These are phyloP conservation scores for Fragaria vesca DNA, from an alignment of 306 rosid species.

Conservation along the genomic window DNA sequence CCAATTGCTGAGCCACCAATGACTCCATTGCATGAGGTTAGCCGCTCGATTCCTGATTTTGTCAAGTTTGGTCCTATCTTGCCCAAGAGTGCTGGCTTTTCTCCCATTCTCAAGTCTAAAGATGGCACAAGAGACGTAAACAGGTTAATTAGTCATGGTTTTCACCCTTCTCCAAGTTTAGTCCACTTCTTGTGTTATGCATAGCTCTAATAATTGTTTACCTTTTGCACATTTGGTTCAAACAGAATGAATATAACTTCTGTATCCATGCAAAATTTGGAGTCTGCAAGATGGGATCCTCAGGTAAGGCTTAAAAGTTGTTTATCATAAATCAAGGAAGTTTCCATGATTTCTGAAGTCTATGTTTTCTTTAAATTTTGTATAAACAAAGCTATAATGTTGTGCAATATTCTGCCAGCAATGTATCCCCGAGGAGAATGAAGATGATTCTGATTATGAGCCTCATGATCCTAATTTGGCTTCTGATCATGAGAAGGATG, in stretches of 20 bases:
- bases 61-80: constrained; percentile 92
- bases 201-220: constrained; percentile 15
- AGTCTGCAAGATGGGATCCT: constrained; percentile 46
- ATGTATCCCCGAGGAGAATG: constrained; percentile 52
- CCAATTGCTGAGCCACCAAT: constrained; percentile 97
- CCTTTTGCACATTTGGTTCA: constrained; percentile 32
- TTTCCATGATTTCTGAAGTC: not conserved
- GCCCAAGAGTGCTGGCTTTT: constrained; percentile 88
- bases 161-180: not conserved
- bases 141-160: constrained; percentile 39
- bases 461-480: constrained; percentile 43
- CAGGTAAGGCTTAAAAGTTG: constrained; percentile 42
- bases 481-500: constrained; percentile 44
- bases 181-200: constrained; percentile 15
- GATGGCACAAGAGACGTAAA: constrained; percentile 45
- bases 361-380: constrained; percentile 13
- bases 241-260: constrained; percentile 47
- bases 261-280: constrained; percentile 31
- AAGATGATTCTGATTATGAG: constrained; percentile 55
- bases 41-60: constrained; percentile 76
- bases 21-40: constrained; percentile 93
- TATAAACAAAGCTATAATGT: constrained; percentile 14
- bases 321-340: not conserved
- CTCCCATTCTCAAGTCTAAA: constrained; percentile 45
- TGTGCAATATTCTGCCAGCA: constrained; percentile 44